These are phyloP conservation scores for Inga oerstediana DNA, from an alignment of 306 rosid genomes.

Conservation along the genomic window DNA sequence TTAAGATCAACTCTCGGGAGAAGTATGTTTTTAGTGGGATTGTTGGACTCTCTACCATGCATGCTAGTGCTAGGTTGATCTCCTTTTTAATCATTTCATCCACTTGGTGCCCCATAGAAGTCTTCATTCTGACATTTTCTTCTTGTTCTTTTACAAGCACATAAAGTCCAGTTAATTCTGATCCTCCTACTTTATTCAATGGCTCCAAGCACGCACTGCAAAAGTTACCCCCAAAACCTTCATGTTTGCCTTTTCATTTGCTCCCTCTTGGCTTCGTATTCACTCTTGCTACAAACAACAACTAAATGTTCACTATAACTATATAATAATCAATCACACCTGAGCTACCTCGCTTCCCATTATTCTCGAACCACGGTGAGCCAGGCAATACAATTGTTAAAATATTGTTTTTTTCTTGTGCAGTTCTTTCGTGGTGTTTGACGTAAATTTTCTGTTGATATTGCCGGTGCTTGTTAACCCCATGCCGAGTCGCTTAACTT, in stretches of 20 bases:
- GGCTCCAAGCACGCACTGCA: slow-evolving; percentile 13
- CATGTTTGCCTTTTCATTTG: background rate
- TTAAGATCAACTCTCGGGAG: too few relatives aligned
- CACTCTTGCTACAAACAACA: background rate
- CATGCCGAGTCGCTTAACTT: slow-evolving; percentile 17
- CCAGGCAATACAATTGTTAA: background rate
- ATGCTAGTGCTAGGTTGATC: slow-evolving; percentile 35
- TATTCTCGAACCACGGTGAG: background rate
- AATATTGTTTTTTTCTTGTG: background rate
- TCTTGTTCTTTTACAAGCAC: slow-evolving; percentile 4
- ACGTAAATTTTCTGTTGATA: background rate
- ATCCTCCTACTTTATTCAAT: background rate
- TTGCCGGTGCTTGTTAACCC: slow-evolving; percentile 14
- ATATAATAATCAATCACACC: slow-evolving; percentile 4
- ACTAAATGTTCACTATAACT: background rate
- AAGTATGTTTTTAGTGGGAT: background rate
- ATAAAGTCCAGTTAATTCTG: background rate
- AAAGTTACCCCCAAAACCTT: slow-evolving; percentile 32
- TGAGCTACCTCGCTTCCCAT: background rate
- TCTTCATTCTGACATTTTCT: slow-evolving; percentile 4
- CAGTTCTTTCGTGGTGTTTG: background rate
- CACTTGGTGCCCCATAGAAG: background rate
- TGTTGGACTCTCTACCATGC: slow-evolving; percentile 6
- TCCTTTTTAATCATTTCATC: slow-evolving; percentile 36
- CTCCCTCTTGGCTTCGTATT: slow-evolving; percentile 29